Conservation (phyloP, 2,329 filamentous ascomycete species). For the Colletotrichum navitas region DNA sequence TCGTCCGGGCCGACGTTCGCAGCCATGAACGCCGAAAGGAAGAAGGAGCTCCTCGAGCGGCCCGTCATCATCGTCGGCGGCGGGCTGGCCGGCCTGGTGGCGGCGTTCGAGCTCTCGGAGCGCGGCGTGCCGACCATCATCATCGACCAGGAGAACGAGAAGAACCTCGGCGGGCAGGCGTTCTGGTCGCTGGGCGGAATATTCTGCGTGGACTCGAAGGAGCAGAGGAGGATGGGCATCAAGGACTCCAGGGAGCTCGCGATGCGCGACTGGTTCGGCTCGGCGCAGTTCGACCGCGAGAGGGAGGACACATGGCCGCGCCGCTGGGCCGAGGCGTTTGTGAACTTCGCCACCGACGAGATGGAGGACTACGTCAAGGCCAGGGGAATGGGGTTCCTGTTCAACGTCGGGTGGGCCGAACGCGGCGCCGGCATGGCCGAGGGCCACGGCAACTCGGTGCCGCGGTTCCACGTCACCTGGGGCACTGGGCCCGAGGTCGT, state of each 20-base stretch:
- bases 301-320: constrained; percentile 69
- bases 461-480: constrained; percentile 73
- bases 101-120: constrained; percentile 67
- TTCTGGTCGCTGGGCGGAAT: constrained; percentile 74
- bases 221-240: constrained; percentile 70
- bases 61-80: constrained; percentile 69
- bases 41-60: constrained; percentile 42
- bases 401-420: constrained; percentile 72
- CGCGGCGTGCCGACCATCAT: constrained; percentile 63
- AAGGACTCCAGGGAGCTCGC: constrained; percentile 69
- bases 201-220: constrained; percentile 69
- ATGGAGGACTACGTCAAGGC: constrained; percentile 70
- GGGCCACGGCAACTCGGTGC: constrained; percentile 73
- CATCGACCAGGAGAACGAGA: constrained; percentile 69
- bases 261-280: constrained; percentile 69
- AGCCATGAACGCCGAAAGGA: constrained; percentile 28
- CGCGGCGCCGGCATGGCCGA: constrained; percentile 67
- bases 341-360: constrained; percentile 70
- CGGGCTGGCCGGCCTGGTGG: constrained; percentile 70
- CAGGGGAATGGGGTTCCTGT: constrained; percentile 64
- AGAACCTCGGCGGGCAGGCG: constrained; percentile 71
- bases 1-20: constrained; percentile 33
- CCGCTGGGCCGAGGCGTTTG: constrained; percentile 73
- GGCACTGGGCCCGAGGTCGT: constrained; percentile 72
- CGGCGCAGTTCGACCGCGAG: constrained; percentile 69